Evolutionary conservation across 208 protist genomes (phyloP), one percentile per base, ranked within the genome.

Genomic region (Trypanosoma caninum): DNA sequence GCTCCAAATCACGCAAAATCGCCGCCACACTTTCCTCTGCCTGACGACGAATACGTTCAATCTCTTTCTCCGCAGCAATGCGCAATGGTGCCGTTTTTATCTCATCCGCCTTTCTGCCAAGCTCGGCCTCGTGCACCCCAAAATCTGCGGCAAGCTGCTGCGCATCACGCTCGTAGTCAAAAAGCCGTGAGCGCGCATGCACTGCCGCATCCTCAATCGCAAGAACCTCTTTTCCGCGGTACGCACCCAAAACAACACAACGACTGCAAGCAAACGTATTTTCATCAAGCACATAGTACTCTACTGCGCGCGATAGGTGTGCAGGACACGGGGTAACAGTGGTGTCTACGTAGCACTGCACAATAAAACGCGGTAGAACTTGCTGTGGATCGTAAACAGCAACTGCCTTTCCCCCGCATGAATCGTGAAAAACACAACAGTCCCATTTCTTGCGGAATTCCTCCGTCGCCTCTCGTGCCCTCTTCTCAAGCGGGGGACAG

Each of bases 251-350:
- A 16, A 87, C 80, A 4, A 85, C 86, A 50, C 86, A 93, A 16
- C 67, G 74, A 52, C 80, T 87, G 72, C 86, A 93, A 23, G 72
- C 86, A 61, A 93, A 87, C 4, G 59, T 68, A 37, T 82, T 63
- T 30, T 38, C 65, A 18, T 79, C 72, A 42, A 69, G 23, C 22
- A 88, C 74, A 62, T 85, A 93, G 65, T 88, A 93, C 78, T 93
- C 86, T 47, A 86, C 78, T 14, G 78, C 51, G 9, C 76, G 52
- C 33, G 70, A 62, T 0, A 78, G 82, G 67, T 93, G 86, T 9
- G 74, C 64, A 0, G 80, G 69, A 70, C 86, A 93, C 0, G 82
- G 72, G 23, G 69, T 60, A 20, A 83, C 45, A n/a, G 55, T 60
- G 2, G 75, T 72, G 58, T 92, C 81, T 3, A 92, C 77, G 10